Evolutionary conservation across 164 flowering plant species (phyloP), one percentile per base, ranked within the genome.

Genomic region (Hamamelis virginiana): DNA sequence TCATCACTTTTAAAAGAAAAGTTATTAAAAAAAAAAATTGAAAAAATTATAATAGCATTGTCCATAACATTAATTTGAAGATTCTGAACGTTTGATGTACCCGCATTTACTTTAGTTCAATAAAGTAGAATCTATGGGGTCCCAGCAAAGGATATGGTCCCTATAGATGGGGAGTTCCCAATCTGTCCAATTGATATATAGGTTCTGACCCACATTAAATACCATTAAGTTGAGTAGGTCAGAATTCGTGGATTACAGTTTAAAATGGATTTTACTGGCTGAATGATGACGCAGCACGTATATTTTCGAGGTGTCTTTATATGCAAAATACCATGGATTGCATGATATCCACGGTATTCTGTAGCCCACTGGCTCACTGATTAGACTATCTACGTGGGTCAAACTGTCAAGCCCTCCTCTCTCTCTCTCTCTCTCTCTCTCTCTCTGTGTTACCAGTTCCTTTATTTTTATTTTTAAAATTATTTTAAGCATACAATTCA

Each of bases 301-400:
- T 18, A 48, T 57, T 60, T 28, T 66, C 74, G 78, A 75, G 78
- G 66, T 74, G 69, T 60, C 72, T 44, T 16, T 60, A 19, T 64
- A 8, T 59, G 59, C 65, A 48, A 66, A n/a, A 72, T 46, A 65
- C 78, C 63, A 62, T 58, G 74, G 72, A 60, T 63, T 69, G 55
- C 62, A 15, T 55, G 25, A 59, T 64, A 11, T 22, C 80, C 72
- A 66, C 62, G 23, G 65, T 50, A 44, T 73, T n/a, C n/a, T 65
- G 55, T 59, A 43, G 65, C 68, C 59, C 66, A n/a, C 47, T 19
- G 27, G 28, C 56, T 47, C 45, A 18, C 4, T 5, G 43, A 33
- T 33, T 33, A 2, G 41, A n/a, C n/a, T n/a, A n/a, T n/a, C n/a
- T n/a, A n/a, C n/a, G n/a, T n/a, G n/a, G n/a, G n/a, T n/a, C n/a